Conservation (phyloP, 345 rosid genomes). For the Rhizophora apiculata region DNA sequence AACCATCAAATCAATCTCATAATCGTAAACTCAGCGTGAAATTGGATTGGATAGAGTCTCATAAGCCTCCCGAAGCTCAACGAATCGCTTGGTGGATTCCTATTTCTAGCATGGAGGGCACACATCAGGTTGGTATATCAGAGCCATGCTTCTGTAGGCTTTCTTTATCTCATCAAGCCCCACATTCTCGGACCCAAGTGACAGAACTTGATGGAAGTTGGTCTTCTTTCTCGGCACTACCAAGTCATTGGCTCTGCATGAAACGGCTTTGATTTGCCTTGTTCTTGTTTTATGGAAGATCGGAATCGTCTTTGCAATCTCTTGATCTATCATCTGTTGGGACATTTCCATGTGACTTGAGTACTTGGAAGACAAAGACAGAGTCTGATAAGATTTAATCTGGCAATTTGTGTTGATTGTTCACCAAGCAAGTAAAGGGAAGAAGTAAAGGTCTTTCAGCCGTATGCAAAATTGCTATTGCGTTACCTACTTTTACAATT, state of each 20-base stretch:
- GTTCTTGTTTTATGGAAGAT: neutral
- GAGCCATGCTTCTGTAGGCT: conserved; percentile 46
- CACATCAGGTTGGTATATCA: conserved; percentile 40
- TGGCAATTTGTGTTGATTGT: neutral
- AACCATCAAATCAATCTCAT: conserved; percentile 21
- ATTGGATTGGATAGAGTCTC: conserved; percentile 40
- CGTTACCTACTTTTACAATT: no score
- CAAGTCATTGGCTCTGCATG: conserved; percentile 11
- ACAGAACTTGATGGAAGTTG: conserved; percentile 35
- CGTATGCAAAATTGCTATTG: no score
- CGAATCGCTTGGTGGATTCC: conserved; percentile 31
- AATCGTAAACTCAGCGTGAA: conserved; percentile 28
- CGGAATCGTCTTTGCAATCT: neutral
- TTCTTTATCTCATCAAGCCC: conserved; percentile 40
- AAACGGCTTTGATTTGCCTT: conserved; percentile 7
- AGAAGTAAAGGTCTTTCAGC: neutral
- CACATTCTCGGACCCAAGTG: conserved; percentile 26
- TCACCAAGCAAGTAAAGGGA: neutral
- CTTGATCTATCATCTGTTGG: neutral
- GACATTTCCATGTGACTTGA: neutral
- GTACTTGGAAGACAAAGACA: neutral
- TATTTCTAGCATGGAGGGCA: conserved; percentile 29
- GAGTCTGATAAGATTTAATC: neutral
- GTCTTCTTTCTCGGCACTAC: conserved; percentile 7
- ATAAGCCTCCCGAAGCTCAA: conserved; percentile 43